Evolutionary conservation across 495 filamentous ascomycete species (phyloP).

Genomic region (Tuber calosporum): DNA sequence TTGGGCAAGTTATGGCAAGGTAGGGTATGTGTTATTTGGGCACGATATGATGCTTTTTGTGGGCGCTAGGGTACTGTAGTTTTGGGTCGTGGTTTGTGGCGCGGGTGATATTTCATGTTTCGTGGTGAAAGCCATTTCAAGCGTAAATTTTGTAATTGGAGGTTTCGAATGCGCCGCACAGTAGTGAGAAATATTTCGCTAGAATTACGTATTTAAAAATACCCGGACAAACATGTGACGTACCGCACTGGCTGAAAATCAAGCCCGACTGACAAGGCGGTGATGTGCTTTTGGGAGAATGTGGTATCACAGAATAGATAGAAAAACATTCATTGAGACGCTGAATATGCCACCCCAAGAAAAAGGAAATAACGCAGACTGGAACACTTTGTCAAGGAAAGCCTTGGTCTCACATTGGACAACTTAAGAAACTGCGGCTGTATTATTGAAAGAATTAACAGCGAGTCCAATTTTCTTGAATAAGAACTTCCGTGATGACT

Average conservation of each 20-base stretch:
- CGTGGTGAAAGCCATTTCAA: background rate
- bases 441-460: conserved; percentile 41
- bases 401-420: background rate
- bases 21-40: background rate
- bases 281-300: background rate
- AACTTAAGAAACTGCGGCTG: conserved; percentile 28
- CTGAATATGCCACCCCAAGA: background rate
- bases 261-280: background rate
- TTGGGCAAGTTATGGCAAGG: background rate
- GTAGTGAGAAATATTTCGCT: background rate
- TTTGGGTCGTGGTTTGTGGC: background rate
- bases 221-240: background rate
- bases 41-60: background rate
- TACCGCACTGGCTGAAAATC: background rate
- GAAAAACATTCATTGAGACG: background rate
- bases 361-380: background rate
- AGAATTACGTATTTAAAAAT: background rate
- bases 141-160: background rate
- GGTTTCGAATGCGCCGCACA: background rate
- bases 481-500: conserved; percentile 78
- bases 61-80: background rate
- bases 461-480: conserved; percentile 49
- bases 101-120: background rate
- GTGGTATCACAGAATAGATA: background rate
- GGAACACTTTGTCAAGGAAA: background rate